phyloP scores from a whole-genome alignment of 176 grass and related monocot genomes.

The Triticum urartu region DNA sequence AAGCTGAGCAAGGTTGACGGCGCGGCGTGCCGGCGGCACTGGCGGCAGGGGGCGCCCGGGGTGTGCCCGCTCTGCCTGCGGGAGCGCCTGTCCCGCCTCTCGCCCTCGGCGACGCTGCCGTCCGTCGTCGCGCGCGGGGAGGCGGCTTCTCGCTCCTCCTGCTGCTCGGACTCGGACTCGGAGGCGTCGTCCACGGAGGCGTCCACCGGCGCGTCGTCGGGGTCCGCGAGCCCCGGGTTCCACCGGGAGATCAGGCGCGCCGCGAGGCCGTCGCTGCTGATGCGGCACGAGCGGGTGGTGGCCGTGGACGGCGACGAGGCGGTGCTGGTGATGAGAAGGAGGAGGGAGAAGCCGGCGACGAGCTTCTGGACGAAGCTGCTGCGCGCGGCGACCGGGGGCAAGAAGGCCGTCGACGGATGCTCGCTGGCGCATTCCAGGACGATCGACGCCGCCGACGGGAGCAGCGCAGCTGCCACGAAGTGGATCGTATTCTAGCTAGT shows the following conservation, averaged over 20 bases:
- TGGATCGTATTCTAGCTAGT: conserved; percentile 44
- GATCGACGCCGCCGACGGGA: conserved; percentile 41
- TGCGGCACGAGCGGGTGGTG: conserved; percentile 40
- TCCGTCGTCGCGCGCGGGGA: conserved; percentile 28
- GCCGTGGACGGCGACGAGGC: conserved; percentile 35
- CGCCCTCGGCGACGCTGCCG: conserved; percentile 35
- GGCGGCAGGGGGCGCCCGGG: conserved; percentile 42
- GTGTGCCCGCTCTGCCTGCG: conserved; percentile 79
- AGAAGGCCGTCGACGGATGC: conserved; percentile 39
- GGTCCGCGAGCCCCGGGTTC: conserved; percentile 41
- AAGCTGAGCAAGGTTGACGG: conserved; percentile 17
- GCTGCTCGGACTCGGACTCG: conserved; percentile 41
- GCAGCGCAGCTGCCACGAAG: conserved; percentile 37
- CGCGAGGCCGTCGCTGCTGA: conserved; percentile 45
- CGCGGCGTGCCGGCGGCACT: conserved; percentile 58
- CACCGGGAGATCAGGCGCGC: conserved; percentile 33
- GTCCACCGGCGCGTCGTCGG: conserved; percentile 16
- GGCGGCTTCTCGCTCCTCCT: neutral
- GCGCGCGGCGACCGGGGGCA: conserved; percentile 31
- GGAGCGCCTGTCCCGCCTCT: conserved; percentile 60
- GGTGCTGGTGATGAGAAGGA: conserved; percentile 14
- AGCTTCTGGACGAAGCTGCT: conserved; percentile 76
- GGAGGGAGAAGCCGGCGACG: conserved; percentile 21
- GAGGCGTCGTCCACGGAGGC: conserved; percentile 34
- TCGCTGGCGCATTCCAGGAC: conserved; percentile 52